Percentiles rank a stretch among this genome's conserved stretches.
phyloP scores from a whole-genome alignment of 164 flowering plant species.

The Santalum album region DNA sequence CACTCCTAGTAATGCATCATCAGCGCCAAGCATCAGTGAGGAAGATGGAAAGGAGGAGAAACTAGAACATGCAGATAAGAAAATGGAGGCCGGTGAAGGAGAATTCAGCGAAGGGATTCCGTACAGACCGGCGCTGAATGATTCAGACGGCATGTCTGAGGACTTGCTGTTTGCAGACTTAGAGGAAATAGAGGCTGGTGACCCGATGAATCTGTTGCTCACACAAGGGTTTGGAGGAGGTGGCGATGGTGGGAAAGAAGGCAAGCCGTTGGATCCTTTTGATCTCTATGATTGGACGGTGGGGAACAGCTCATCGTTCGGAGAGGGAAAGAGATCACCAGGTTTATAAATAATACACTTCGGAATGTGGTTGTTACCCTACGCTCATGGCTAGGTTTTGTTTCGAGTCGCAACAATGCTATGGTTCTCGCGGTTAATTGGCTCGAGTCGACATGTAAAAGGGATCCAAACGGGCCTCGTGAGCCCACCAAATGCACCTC shows the following conservation, averaged over 20 bases:
- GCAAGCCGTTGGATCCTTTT: conserved; percentile 46
- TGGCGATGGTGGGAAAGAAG: conserved; percentile 21
- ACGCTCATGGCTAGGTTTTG: no score
- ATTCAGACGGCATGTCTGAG: conserved; percentile 19
- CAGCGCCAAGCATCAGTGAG: no score
- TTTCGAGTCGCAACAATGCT: no score
- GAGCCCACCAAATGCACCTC: no score
- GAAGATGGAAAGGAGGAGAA: no score
- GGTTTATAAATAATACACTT: conserved; percentile 22
- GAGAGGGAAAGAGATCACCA: conserved; percentile 28
- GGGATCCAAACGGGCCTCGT: no score
- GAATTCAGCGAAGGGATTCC: conserved; percentile 24
- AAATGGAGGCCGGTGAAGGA: conserved; percentile 19
- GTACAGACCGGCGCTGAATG: conserved; percentile 34
- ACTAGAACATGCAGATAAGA: conserved; percentile 21
- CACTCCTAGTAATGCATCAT: conserved; percentile 17
- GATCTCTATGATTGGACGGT: conserved; percentile 54
- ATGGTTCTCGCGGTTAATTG: no score
- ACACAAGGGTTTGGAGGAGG: conserved; percentile 26
- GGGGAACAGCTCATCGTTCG: conserved; percentile 20
- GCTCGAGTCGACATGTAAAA: no score
- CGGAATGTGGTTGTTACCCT: conserved; percentile 8
- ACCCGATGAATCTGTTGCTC: conserved; percentile 36
- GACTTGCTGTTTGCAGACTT: conserved; percentile 66
- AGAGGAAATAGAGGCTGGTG: conserved; percentile 57